Percentiles rank a stretch among this genome's conserved stretches.
phyloP scores from a whole-genome alignment of 306 rosid genomes.

The Vigna trinervia region DNA sequence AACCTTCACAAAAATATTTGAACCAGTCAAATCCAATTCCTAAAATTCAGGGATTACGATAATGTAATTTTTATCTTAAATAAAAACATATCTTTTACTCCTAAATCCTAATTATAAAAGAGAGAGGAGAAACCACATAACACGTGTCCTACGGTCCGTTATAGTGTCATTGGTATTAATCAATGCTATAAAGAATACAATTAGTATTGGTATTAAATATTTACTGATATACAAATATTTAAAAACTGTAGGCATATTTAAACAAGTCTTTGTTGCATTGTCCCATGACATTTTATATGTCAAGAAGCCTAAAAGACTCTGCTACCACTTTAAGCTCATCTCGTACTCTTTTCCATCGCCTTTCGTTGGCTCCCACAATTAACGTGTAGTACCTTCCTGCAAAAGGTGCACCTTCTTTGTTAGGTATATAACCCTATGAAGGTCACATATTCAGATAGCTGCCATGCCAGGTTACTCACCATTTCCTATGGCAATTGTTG shows the following conservation, averaged over 20 bases:
- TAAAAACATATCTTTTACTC: background rate
- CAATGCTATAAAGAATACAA: background rate
- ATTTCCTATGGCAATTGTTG: conserved; percentile 89
- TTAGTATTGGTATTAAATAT: background rate
- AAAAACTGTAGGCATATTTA: conserved; percentile 12
- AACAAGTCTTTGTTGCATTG: background rate
- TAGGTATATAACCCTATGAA: conserved; percentile 27
- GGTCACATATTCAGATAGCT: conserved; percentile 10
- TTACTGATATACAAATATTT: conserved; percentile 17
- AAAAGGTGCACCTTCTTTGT: background rate
- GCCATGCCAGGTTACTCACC: conserved; percentile 55
- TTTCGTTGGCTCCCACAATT: conserved; percentile 84
- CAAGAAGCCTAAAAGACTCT: conserved; percentile 84
- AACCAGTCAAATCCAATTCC: too few species aligned
- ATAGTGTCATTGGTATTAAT: background rate
- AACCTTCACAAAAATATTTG: too few species aligned
- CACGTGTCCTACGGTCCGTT: background rate
- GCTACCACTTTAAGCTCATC: conserved; percentile 89
- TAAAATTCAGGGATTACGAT: too few species aligned
- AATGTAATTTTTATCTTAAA: too few species aligned
- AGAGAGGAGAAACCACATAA: background rate
- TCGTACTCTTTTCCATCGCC: conserved; percentile 86
- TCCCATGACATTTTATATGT: conserved; percentile 55
- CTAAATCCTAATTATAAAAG: background rate
- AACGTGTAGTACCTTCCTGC: conserved; percentile 88